phyloP scores from a whole-genome alignment of 2,329 filamentous ascomycete species.

The Aspergillus intermedius region DNA sequence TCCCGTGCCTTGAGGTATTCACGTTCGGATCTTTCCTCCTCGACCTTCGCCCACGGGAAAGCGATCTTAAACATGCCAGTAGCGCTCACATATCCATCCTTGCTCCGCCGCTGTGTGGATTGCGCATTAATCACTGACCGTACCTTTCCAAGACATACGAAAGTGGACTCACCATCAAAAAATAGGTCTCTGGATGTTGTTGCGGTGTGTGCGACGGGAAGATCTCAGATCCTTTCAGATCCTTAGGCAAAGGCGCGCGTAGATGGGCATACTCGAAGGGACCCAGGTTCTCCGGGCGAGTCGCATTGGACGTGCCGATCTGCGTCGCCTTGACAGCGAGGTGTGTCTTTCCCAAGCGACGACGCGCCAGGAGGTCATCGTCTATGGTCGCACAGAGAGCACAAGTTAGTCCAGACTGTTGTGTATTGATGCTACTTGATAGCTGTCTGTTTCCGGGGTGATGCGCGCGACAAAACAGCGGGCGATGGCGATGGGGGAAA shows the following conservation, averaged over 20 bases:
- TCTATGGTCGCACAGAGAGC: slow-evolving; percentile 41
- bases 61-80: slow-evolving; percentile 66
- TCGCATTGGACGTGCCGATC: slow-evolving; percentile 62
- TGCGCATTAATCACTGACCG: neutral
- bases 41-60: slow-evolving; percentile 57
- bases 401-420: neutral
- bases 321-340: slow-evolving; percentile 74
- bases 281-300: slow-evolving; percentile 66
- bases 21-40: slow-evolving; percentile 55
- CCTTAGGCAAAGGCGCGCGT: slow-evolving; percentile 84
- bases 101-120: slow-evolving; percentile 52
- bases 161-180: slow-evolving; percentile 65
- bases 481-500: slow-evolving; percentile 11
- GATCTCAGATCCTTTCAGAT: slow-evolving; percentile 79
- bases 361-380: slow-evolving; percentile 68
- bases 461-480: slow-evolving; percentile 1
- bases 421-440: neutral
- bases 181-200: slow-evolving; percentile 77
- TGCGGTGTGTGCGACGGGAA: slow-evolving; percentile 65
- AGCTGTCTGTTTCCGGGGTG: slow-evolving; percentile 1
- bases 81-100: slow-evolving; percentile 59
- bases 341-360: slow-evolving; percentile 88
- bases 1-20: slow-evolving; percentile 74
- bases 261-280: slow-evolving; percentile 95
- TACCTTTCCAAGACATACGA: neutral